phyloP scores from a whole-genome alignment of 176 grass and related monocot genomes.

The Zizania latifolia region DNA sequence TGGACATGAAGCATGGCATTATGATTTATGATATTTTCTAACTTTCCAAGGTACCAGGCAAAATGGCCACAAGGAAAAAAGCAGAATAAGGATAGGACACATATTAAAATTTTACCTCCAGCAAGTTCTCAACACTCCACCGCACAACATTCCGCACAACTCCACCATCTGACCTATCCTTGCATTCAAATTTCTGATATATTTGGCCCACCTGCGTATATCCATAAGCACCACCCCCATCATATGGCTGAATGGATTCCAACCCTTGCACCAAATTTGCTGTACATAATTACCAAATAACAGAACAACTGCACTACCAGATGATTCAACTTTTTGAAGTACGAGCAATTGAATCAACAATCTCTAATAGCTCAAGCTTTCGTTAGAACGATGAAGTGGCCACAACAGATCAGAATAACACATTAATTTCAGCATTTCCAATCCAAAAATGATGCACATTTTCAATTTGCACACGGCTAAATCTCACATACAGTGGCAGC shows the following conservation, averaged over 20 bases:
- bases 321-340: neutral
- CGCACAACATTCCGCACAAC: conserved; percentile 80
- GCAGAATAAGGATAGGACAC: neutral
- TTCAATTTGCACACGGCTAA: no score
- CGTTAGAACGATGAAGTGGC: neutral
- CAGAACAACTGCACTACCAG: neutral
- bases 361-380: neutral
- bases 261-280: neutral
- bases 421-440: neutral
- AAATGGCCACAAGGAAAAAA: neutral
- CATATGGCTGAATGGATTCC: neutral
- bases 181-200: conserved; percentile 97
- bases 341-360: neutral
- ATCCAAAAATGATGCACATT: neutral
- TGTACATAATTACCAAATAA: neutral
- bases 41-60: neutral
- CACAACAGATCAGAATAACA: neutral
- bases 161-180: conserved; percentile 53
- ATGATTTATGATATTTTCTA: neutral
- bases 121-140: conserved; percentile 75
- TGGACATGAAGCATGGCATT: no score
- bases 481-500: no score
- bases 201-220: conserved; percentile 90
- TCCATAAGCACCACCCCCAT: conserved; percentile 1
- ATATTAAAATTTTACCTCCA: conserved; percentile 56